Base-by-base conservation (phyloP, 1,139 yeast species). In the Candida sanyaensis region DNA sequence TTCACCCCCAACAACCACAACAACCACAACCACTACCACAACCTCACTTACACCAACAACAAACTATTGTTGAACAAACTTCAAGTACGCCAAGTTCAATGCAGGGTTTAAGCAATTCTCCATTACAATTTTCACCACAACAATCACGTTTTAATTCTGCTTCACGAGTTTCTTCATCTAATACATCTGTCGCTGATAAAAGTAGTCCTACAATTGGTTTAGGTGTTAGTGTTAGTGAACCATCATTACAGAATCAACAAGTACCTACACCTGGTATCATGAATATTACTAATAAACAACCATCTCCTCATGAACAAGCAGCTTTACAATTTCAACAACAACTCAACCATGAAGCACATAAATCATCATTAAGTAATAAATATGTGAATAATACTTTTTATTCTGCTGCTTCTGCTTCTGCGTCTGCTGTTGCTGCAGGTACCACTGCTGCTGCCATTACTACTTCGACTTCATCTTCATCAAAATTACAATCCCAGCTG, bases 121-220 rank as follows among this genome's bases (percentile, higher is more conserved):
- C 50, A n/a, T 40, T 29, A 21, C 52, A 47, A 41, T 47, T 38
- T 30, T 31, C 52, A 2, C 44, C 53, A 34, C 47, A 50, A 23
- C 38, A 38, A 24, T 42, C 32, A 39, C 47, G 31, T 28, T 24
- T 34, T 21, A 32, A 37, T 17, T 28, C 37, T 27, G n/a, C 32
- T 11, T 33, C 38, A 11, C 48, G 32, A 21, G 28, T 31, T n/a
- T 24, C 44, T 31, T 24, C 40, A 21, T 5, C 46, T 9, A 12
- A 33, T n/a, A 26, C 41, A 8, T 28, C 42, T 26, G 40, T 38
- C 12, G 44, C 41, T 26, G 42, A 28, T 27, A 41, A 43, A 13
- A n/a, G 42, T 10, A 40, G 42, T 31, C 43, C 53, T 13, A 46
- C 48, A 11, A 40, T 50, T 27, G 54, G 56, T n/a, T 43, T 52